Evolutionary conservation across 2,329 filamentous ascomycete genomes (phyloP), one percentile per base, ranked within the genome.

Genomic region (Taxawa tesnikishii): DNA sequence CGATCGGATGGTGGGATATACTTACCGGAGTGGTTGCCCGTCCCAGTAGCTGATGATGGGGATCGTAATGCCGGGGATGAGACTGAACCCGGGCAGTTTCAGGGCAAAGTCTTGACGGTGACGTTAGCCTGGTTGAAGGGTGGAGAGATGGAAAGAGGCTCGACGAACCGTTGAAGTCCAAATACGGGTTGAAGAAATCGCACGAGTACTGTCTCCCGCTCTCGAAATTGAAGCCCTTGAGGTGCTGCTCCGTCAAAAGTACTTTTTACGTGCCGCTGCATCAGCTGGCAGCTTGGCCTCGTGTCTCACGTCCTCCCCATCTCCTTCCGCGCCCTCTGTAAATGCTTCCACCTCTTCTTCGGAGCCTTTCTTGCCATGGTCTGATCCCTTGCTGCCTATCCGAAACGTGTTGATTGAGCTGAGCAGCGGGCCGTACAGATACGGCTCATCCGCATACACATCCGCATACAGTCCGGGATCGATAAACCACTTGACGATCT

Each of bases 381-480:
- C 42, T 19, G 55, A 48, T 3, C 32, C 37, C 29, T 51, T 44
- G 4, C 59, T 51, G 0, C 83, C 83, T 2, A 87, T 68, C 26
- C 78, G 62, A 10, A 94, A 59, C 14, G 72, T 64, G 49, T 94
- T 94, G 53, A 93, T 85, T 2, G 75, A 81, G 37, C 76, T 80
- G 31, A 93, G 55, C 0, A 83, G 77, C 0, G 83, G 78, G 0
- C 88, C 87, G 48, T 90, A 94, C 4, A 96, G 59, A 48, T 85
- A 84, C 1, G 88, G 90, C 44, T 71, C 66, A 48, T 96, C 87
- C 4, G 83, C 81, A 44, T 93, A 87, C 0, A 83, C 77, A 53
- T 98, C 87, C 7, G 85, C 87, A 6, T 94, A 84, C 0, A 98
- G 61, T 0, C 85, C 83, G 0, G 88, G 88, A 50, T 98, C 88